Evolutionary conservation across 495 filamentous ascomycete genomes (phyloP).

Genomic region (Usnea hakonensis): DNA sequence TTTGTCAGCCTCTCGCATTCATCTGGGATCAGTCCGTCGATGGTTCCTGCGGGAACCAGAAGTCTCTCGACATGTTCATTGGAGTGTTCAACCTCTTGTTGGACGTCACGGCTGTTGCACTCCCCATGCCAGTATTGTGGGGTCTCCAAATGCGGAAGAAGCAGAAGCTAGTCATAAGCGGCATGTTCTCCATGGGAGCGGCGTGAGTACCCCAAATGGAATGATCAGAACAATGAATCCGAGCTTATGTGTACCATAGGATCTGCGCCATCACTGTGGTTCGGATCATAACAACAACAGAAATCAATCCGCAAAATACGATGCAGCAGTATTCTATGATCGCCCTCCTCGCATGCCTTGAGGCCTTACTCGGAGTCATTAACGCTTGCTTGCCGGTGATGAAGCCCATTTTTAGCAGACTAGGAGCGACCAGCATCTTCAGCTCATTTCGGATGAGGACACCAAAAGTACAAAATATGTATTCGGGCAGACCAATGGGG

Average conservation of each 20-base stretch:
- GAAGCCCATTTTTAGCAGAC: conserved; percentile 14
- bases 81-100: conserved; percentile 29
- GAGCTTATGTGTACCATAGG: background rate
- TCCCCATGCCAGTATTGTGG: conserved; percentile 41
- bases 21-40: conserved; percentile 27
- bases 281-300: conserved; percentile 11
- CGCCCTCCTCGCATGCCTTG: conserved; percentile 15
- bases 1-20: conserved; percentile 30
- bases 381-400: conserved; percentile 19
- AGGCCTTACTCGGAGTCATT: conserved; percentile 15
- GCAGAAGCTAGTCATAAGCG: conserved; percentile 27
- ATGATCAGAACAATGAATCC: background rate
- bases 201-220: conserved; percentile 3
- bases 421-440: background rate
- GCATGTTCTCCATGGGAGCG: conserved; percentile 20
- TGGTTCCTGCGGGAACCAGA: conserved; percentile 28
- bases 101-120: conserved; percentile 33
- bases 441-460: background rate
- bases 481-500: too few relatives aligned
- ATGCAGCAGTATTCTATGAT: conserved; percentile 12
- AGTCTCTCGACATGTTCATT: conserved; percentile 27
- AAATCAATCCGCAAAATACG: conserved; percentile 8
- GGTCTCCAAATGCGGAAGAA: conserved; percentile 31
- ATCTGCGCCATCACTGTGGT: conserved; percentile 18
- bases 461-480: too few relatives aligned